Base-by-base conservation (phyloP, 345 rosid species). In the Aquilaria yunnanensis region DNA sequence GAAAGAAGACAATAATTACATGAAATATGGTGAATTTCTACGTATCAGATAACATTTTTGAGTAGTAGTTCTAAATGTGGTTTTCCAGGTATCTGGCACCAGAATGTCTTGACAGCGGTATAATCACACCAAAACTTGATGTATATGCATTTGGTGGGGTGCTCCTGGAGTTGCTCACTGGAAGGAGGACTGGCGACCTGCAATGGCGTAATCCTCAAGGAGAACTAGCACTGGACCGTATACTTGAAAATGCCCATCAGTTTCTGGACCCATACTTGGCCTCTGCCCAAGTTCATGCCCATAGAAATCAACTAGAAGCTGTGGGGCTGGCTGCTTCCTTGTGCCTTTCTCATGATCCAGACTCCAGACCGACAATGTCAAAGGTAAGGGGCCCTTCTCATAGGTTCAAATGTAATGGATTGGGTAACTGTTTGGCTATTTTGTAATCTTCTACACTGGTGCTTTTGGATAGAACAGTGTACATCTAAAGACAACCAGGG, bases 141-240 rank as follows among this genome's bases (percentile, higher is more conserved):
- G 85, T 77, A 0, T 87, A 82, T 66, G 88, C 94, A 49, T 87
- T 82, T 67, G 94, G 94, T 56, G 77, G 80, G 65, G 78, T 84
- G 34, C 59, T 87, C 51, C 53, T 87, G 57, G 94, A 87, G 78
- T 68, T 87, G 65, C 53, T 87, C 70, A 79, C 83, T 6, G 86
- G 90, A 32, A 69, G 70, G 69, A 76, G 83, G 72, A 78, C 73
- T 51, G 63, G 64, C 9, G 74, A 82, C 62, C 41, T 84, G 75
- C 80, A 74, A 46, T 68, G 41, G 5, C 41, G 41, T 34, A 34
- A 16, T 16, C 23, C 23, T 16, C 5, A 6, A 34, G 41, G 41
- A 34, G 41, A 34, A 34, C 41, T 3, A 34, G 6, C 41, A 3
- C 43, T 37, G 43, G 43, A 8, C 8, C 43, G 8, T 37, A 37